These are phyloP conservation scores for Nicotiana tomentosiformis DNA, from an alignment of 257 asterid species.

Conservation along the genomic window DNA sequence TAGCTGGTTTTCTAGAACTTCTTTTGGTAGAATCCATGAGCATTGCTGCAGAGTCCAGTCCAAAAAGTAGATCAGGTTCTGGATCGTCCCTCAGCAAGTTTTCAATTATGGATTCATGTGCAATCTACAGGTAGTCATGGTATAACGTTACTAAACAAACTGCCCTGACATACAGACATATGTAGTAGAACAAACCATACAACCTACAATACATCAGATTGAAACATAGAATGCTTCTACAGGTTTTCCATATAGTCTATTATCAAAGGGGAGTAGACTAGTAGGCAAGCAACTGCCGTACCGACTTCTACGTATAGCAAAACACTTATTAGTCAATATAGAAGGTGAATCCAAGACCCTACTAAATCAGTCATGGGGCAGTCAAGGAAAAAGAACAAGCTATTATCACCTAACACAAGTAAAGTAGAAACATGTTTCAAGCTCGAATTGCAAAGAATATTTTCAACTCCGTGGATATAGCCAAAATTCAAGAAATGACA, in stretches of 20 bases:
- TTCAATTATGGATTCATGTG: conserved; percentile 20
- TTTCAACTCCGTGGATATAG: background rate
- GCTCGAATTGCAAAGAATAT: background rate
- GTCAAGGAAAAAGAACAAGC: background rate
- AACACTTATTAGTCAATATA: background rate
- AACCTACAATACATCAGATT: background rate
- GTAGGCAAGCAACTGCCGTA: background rate
- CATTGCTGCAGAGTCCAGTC: conserved; percentile 10
- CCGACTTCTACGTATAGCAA: background rate
- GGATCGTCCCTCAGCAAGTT: conserved; percentile 5
- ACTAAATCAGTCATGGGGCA: background rate
- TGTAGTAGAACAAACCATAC: background rate
- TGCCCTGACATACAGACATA: background rate
- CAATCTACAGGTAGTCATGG: conserved; percentile 38
- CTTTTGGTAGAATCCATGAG: background rate
- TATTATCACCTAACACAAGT: background rate
- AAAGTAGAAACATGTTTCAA: background rate
- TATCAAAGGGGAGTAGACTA: background rate
- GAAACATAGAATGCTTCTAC: background rate
- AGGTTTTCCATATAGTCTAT: background rate
- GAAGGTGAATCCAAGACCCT: background rate
- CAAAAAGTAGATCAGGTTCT: conserved; percentile 3
- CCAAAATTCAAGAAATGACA: background rate
- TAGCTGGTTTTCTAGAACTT: conserved; percentile 9
- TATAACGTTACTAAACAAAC: background rate